These are phyloP conservation scores for Allomyces macrogynus DNA, from an alignment of 192 early-diverging fungal species.

Conservation along the genomic window DNA sequence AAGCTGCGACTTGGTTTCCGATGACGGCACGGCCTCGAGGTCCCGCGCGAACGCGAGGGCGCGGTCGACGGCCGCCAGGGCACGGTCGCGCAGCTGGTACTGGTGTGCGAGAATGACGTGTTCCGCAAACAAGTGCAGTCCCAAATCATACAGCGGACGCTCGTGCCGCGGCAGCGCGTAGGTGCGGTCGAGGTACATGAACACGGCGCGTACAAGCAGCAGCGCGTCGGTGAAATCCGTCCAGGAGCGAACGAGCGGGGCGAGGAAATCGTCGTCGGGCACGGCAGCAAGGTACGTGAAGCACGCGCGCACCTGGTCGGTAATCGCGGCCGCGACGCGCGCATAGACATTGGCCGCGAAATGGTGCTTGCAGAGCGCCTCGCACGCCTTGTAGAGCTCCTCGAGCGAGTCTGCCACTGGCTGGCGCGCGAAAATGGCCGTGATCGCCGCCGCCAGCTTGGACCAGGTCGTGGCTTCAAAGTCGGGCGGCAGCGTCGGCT, in stretches of 20 bases:
- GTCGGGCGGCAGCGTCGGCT: background rate
- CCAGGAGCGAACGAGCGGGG: background rate
- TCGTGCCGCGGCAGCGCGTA: conserved; percentile 46
- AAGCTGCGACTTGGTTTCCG: too few relatives aligned
- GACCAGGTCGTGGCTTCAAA: background rate
- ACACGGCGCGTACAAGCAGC: conserved; percentile 16
- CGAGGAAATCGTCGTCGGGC: background rate
- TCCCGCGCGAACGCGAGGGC: too few relatives aligned
- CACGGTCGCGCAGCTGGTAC: too few relatives aligned
- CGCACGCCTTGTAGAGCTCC: background rate
- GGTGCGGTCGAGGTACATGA: conserved; percentile 81
- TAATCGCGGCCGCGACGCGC: background rate
- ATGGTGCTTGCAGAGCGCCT: background rate
- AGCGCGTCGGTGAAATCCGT: background rate
- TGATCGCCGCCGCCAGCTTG: background rate
- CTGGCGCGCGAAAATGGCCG: background rate
- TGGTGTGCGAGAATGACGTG: too few relatives aligned
- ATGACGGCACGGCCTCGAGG: too few relatives aligned
- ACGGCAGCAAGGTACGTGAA: background rate
- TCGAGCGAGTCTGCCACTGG: background rate
- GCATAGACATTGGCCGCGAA: background rate
- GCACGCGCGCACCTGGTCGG: background rate
- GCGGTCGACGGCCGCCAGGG: too few relatives aligned
- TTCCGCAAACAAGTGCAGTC: too few relatives aligned
- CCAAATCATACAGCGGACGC: too few relatives aligned